These are phyloP conservation scores for Whalleya microplaca DNA, from an alignment of 2,329 filamentous ascomycete species.

Conservation along the genomic window DNA sequence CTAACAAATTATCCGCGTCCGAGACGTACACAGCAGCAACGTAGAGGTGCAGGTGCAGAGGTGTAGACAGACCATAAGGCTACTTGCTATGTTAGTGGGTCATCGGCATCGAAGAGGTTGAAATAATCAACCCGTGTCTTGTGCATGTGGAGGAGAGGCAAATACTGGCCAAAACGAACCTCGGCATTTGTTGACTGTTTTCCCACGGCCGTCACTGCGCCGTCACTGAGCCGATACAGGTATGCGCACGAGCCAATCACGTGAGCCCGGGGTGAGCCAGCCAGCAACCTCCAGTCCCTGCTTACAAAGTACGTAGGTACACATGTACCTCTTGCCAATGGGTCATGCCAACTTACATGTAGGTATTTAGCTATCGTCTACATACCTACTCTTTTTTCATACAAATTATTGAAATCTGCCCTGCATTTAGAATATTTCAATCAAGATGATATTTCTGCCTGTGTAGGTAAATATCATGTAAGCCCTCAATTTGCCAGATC, in stretches of 20 bases:
- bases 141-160: neutral
- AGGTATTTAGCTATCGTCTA: no score
- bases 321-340: no score
- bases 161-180: constrained; percentile 9
- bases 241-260: neutral
- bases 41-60: neutral
- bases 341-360: no score
- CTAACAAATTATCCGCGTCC: neutral
- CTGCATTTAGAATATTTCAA: no score
- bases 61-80: no score
- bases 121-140: neutral
- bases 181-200: constrained; percentile 13
- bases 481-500: no score
- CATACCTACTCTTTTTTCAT: no score
- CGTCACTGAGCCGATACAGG: neutral
- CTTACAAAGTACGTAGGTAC: neutral
- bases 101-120: neutral
- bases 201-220: neutral
- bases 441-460: no score
- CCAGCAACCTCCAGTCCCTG: neutral
- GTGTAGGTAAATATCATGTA: no score
- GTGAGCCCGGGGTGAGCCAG: neutral
- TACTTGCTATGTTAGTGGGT: neutral
- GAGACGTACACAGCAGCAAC: neutral
- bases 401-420: no score